Evolutionary conservation across 2,329 filamentous ascomycete species (phyloP).

Genomic region (Gaeumannomyces sp.): DNA sequence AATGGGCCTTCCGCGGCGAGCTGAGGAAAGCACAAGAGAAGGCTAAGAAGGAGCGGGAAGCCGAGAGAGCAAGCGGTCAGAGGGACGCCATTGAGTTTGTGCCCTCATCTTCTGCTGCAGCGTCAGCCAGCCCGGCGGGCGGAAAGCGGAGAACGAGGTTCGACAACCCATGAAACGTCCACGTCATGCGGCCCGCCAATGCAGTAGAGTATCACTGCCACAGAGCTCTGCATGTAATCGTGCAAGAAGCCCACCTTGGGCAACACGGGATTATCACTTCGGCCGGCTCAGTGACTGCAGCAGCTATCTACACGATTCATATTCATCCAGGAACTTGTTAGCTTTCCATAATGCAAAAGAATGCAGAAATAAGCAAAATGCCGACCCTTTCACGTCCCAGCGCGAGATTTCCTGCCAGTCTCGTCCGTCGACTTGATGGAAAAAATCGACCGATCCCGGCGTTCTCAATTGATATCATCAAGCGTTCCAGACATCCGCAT

Average conservation of each 20-base stretch:
- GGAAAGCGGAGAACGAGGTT: constrained; percentile 29
- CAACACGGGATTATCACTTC: neutral
- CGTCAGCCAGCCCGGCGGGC: constrained; percentile 16
- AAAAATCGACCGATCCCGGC: too few relatives aligned
- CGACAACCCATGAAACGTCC: constrained; percentile 16
- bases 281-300: neutral
- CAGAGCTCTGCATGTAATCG: neutral
- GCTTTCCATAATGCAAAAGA: neutral
- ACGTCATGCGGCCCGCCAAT: neutral
- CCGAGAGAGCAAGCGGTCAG: constrained; percentile 32
- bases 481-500: neutral
- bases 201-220: neutral
- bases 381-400: neutral
- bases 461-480: neutral
- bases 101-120: constrained; percentile 20
- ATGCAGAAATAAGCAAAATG: neutral
- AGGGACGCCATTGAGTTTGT: constrained; percentile 45
- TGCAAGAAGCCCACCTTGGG: neutral
- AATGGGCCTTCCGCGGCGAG: constrained; percentile 44
- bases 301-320: neutral
- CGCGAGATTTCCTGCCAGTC: too few relatives aligned
- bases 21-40: constrained; percentile 44
- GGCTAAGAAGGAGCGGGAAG: constrained; percentile 32
- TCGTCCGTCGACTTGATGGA: too few relatives aligned
- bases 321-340: neutral